These are phyloP conservation scores for Vigna nakashimae DNA, from an alignment of 306 rosid genomes.

Conservation along the genomic window DNA sequence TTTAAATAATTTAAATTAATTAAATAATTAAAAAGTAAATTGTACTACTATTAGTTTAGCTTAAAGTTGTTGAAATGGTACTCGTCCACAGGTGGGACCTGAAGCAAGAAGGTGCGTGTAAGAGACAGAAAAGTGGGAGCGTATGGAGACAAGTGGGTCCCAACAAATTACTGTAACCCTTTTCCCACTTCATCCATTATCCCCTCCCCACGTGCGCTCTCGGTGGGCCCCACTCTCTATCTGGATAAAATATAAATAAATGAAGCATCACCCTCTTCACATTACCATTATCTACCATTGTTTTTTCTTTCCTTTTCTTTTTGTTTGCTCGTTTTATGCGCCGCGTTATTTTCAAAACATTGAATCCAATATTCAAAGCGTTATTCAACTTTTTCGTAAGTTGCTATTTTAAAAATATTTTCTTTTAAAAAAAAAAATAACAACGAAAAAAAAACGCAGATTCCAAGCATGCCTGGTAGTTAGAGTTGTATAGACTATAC, in stretches of 20 bases:
- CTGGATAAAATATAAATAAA: conserved; percentile 20
- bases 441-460: neutral
- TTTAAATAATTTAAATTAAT: too few relatives aligned
- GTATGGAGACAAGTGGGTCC: conserved; percentile 19
- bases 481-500: too few relatives aligned
- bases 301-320: too few relatives aligned
- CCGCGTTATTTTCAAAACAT: too few relatives aligned
- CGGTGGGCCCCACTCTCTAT: conserved; percentile 42
- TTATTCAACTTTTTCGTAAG: too few relatives aligned
- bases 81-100: conserved; percentile 34
- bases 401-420: too few relatives aligned
- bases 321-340: too few relatives aligned
- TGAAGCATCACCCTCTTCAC: neutral
- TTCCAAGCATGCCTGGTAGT: neutral
- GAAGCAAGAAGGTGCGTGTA: neutral
- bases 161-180: conserved; percentile 28
- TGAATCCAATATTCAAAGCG: too few relatives aligned
- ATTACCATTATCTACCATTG: too few relatives aligned
- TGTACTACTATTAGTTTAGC: neutral
- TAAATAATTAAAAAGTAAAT: too few relatives aligned
- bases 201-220: conserved; percentile 58
- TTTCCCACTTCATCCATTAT: conserved; percentile 1
- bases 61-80: neutral
- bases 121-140: conserved; percentile 3
- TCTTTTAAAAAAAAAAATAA: too few relatives aligned